These are phyloP conservation scores for Mucor circinelloides DNA, from an alignment of 371 early-diverging fungal species.

Conservation along the genomic window DNA sequence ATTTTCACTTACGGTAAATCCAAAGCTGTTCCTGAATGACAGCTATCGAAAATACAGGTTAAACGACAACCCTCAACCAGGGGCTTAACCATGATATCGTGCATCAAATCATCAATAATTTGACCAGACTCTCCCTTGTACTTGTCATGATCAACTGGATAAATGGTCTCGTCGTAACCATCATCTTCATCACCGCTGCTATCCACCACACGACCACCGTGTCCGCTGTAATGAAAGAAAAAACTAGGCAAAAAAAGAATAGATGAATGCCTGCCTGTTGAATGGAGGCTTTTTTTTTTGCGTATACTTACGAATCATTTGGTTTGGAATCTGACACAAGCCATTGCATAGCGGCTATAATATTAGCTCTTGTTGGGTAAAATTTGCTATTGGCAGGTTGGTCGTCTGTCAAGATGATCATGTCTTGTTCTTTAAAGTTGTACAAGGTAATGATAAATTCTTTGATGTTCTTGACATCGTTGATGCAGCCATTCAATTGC, in stretches of 20 bases:
- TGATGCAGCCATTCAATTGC: slow-evolving; percentile 81
- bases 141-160: slow-evolving; percentile 80
- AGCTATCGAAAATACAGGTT: slow-evolving; percentile 85
- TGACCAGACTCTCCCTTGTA: slow-evolving; percentile 65
- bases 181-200: slow-evolving; percentile 84
- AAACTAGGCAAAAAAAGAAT: slow-evolving; percentile 39
- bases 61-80: slow-evolving; percentile 84
- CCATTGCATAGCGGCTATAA: slow-evolving; percentile 83
- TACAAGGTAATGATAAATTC: slow-evolving; percentile 66
- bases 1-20: slow-evolving; percentile 71
- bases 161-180: slow-evolving; percentile 62
- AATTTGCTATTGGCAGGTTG: slow-evolving; percentile 57
- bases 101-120: slow-evolving; percentile 88
- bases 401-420: slow-evolving; percentile 88
- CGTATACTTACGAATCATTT: slow-evolving; percentile 73
- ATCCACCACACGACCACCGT: slow-evolving; percentile 77
- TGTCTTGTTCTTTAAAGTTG: slow-evolving; percentile 68
- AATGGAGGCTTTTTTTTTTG: neutral
- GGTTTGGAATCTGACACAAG: slow-evolving; percentile 80
- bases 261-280: no score
- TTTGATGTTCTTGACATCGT: slow-evolving; percentile 87
- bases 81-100: slow-evolving; percentile 79
- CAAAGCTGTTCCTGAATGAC: slow-evolving; percentile 82
- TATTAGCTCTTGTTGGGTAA: slow-evolving; percentile 82
- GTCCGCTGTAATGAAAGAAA: slow-evolving; percentile 91